Base-by-base conservation (phyloP, 306 rosid genomes). In the Lathyrus sativus region DNA sequence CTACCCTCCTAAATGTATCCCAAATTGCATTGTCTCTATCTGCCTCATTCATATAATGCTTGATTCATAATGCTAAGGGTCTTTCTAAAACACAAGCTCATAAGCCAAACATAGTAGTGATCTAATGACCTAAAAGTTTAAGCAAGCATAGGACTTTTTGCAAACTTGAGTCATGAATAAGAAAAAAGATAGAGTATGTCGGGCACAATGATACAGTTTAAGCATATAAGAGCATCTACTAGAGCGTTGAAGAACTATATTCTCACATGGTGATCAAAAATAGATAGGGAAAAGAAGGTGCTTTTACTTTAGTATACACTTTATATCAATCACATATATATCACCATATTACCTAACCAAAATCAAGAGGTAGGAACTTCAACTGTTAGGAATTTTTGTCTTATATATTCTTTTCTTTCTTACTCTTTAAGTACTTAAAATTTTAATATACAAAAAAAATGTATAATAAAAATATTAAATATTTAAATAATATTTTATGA, bases 341-440 rank as follows among this genome's bases (percentile, higher is more conserved):
- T 73, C 67, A 78, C 28, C 68, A 78, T 75, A 53, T 22, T 22
- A 53, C 81, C 81, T 59, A 73, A 77, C 72, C 77, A 69, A 62
- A 39, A 29, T 70, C 33, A 49, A 33, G 1, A 19, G 66, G 18
- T 64, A 19, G 62, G n/a, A 70, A 71, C 65, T 74, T 74, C 48
- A 70, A 74, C 70, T 41, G 51, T 82, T 78, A 33, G 72, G 68
- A 70, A 37, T 14, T 51, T 74, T 77, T 69, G 79, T 53, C 72
- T 74, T 37, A 37, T 62, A 42, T 35, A 12, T 49, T 49, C 14
- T 74, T 31, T 29, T 44, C 19, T 33, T 65, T 17, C 49, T 44
- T 43, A 37, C 38, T 46, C 12, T 74, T 37, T 45, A 43, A 59
- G 56, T 31, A 43, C 24, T 39, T 71, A 46, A 17, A 24, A 33